A percentile compares a stretch with the other conserved stretches of the same genome.
Conservation (phyloP, 306 rosid genomes). For the Elaeagnus macrophylla region DNA sequence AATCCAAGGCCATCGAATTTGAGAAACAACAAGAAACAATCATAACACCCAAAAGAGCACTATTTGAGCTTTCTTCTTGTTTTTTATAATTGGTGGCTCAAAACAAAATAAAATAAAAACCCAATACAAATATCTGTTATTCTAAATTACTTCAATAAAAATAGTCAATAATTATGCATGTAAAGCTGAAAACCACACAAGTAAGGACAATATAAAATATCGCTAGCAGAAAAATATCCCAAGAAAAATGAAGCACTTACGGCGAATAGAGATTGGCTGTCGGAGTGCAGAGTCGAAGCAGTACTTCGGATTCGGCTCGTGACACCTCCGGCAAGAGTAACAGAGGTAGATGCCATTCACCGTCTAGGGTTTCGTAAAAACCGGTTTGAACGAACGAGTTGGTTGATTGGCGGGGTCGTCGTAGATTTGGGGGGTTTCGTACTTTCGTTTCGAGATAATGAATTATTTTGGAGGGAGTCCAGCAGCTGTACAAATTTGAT, state of each 20-base stretch:
- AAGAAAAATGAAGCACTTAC: slow-evolving; percentile 27
- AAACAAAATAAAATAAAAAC: no score
- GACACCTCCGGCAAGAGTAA: slow-evolving; percentile 30
- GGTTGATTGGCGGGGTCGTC: no score
- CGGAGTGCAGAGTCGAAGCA: slow-evolving; percentile 39
- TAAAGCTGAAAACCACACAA: no score
- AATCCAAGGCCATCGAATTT: background rate
- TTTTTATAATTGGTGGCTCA: background rate
- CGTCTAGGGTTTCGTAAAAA: background rate
- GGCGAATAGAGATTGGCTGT: slow-evolving; percentile 47
- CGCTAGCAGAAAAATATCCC: background rate
- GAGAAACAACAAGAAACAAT: background rate
- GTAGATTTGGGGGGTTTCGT: no score
- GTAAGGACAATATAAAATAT: background rate
- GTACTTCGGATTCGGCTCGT: slow-evolving; percentile 35
- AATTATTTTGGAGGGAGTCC: no score
- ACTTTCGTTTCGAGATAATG: no score
- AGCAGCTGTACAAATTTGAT: no score
- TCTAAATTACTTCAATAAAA: background rate
- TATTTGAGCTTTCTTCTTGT: background rate
- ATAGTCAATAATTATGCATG: background rate
- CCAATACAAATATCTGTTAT: background rate
- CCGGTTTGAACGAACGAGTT: no score
- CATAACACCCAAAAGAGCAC: background rate
- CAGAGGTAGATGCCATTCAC: slow-evolving; percentile 61